Percentiles rank a stretch among this genome's conserved stretches.
Evolutionary conservation across 2,329 filamentous ascomycete species (phyloP).

Genomic region (Pseudogymnoascus sp.): DNA sequence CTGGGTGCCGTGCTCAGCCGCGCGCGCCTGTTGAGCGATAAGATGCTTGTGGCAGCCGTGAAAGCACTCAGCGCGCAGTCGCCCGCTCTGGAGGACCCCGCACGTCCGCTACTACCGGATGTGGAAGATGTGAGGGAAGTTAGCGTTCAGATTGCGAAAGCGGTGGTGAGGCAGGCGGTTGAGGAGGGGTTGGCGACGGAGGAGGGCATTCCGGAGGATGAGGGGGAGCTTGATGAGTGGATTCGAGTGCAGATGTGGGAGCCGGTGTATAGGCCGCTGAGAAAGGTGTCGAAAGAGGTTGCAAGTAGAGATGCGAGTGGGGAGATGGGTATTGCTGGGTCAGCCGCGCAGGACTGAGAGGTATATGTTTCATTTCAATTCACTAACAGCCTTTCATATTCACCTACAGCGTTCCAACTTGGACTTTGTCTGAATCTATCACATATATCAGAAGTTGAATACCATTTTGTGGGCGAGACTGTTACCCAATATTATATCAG

Average conservation of each 20-base stretch:
- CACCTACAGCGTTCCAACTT: not conserved
- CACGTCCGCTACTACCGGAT: constrained; percentile 66
- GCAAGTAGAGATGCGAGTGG: constrained; percentile 56
- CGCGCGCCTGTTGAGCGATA: constrained; percentile 60
- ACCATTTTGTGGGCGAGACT: not conserved
- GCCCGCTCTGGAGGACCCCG: constrained; percentile 60
- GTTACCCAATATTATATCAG: not conserved
- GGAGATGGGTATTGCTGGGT: constrained; percentile 44
- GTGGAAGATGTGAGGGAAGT: constrained; percentile 68
- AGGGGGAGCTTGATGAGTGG: constrained; percentile 44
- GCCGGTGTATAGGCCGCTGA: constrained; percentile 59
- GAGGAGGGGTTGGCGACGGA: constrained; percentile 62
- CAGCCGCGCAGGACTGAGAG: not conserved
- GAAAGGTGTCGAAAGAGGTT: constrained; percentile 44
- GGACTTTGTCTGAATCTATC: not conserved
- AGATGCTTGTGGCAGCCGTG: constrained; percentile 76
- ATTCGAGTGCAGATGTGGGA: constrained; percentile 77
- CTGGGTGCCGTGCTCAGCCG: constrained; percentile 70
- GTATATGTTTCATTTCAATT: too few relatives aligned
- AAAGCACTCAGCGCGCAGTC: constrained; percentile 65
- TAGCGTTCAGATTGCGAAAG: constrained; percentile 69
- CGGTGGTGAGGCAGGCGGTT: constrained; percentile 66
- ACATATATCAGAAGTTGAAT: not conserved
- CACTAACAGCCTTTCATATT: too few relatives aligned
- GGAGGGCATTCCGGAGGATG: constrained; percentile 53